Evolutionary conservation across 2,329 filamentous ascomycete genomes (phyloP).

Genomic region (Ophiostoma ulmi): DNA sequence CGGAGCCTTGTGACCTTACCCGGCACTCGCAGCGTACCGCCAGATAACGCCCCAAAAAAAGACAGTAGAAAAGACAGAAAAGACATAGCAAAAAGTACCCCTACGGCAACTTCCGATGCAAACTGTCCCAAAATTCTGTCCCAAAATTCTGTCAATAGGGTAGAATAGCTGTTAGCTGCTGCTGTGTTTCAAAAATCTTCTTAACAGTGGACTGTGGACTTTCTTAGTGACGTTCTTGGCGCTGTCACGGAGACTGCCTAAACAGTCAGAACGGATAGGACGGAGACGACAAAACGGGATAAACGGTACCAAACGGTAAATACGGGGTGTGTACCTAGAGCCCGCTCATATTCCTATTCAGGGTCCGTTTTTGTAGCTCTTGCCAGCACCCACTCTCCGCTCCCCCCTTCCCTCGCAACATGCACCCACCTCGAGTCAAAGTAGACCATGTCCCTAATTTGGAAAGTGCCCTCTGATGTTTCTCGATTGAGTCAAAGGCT

Average conservation of each 20-base stretch:
- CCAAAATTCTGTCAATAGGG: background rate
- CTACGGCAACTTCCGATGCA: no score
- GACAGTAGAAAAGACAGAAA: background rate
- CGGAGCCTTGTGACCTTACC: background rate
- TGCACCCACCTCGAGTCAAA: background rate
- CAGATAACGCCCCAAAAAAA: no score
- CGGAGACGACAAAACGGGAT: background rate
- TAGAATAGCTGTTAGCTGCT: background rate
- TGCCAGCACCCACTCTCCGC: no score
- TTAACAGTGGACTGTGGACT: background rate
- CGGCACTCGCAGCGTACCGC: background rate
- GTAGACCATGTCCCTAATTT: background rate
- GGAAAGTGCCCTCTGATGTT: background rate
- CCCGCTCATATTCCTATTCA: conserved; percentile 6
- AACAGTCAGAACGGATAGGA: background rate
- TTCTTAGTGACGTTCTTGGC: background rate
- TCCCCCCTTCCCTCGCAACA: background rate
- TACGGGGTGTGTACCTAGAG: conserved; percentile 1
- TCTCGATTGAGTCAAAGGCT: background rate
- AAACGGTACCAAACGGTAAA: background rate
- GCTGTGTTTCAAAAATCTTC: background rate
- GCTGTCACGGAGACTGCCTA: conserved; percentile 7
- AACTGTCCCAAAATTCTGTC: no score
- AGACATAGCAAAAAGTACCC: background rate
- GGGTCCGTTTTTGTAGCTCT: background rate